These are phyloP conservation scores for Phaeosphaeria sp. DNA, from an alignment of 2,329 filamentous ascomycete species.

Conservation along the genomic window DNA sequence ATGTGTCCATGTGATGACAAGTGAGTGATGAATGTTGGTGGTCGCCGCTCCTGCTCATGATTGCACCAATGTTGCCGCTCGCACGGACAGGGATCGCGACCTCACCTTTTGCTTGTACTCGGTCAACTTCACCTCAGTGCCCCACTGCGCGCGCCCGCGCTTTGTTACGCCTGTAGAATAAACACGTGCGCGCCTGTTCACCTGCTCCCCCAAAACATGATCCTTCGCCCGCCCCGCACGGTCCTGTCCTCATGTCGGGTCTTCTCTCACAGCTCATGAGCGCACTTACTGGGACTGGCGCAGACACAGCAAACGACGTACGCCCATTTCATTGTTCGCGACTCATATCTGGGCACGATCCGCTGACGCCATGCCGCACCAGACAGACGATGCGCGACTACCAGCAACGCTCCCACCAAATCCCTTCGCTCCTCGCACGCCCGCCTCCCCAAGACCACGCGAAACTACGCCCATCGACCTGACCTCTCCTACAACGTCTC, in stretches of 20 bases:
- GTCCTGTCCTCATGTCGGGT: conserved; percentile 6
- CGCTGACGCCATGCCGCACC: conserved; percentile 25
- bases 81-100: background rate
- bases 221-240: conserved; percentile 3
- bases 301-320: conserved; percentile 13
- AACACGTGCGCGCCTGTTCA: background rate
- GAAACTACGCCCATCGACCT: conserved; percentile 12
- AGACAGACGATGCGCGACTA: conserved; percentile 28
- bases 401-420: conserved; percentile 8
- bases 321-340: background rate
- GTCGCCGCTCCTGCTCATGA: background rate
- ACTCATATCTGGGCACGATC: background rate
- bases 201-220: conserved; percentile 9
- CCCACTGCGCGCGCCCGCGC: conserved; percentile 11
- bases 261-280: background rate
- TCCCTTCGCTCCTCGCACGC: conserved; percentile 8
- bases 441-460: background rate
- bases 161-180: background rate
- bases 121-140: background rate
- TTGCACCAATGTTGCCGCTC: background rate
- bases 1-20: background rate
- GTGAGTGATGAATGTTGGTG: background rate
- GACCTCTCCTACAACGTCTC: conserved; percentile 11
- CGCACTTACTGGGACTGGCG: background rate
- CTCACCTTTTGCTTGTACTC: background rate